Evolutionary conservation across 2,329 filamentous ascomycete species (phyloP), one percentile per base, ranked within the genome.

Genomic region (Dactylonectria macrodidyma): DNA sequence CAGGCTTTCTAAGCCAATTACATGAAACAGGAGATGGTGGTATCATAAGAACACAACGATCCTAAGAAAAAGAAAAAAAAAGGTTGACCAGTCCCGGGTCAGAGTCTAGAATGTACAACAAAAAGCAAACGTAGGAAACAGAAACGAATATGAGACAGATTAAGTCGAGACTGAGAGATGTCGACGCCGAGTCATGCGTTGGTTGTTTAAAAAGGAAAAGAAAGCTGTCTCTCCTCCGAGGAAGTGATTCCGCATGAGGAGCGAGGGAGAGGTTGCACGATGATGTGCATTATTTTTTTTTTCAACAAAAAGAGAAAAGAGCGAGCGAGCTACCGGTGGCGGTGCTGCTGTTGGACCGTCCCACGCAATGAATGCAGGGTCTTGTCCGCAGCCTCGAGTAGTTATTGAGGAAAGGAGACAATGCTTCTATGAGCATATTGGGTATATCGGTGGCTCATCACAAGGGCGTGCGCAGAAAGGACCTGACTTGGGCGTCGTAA

Each of bases 81-180:
- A 30, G 26, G 26, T 30, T 63, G 74, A 73, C 77, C 77, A 72
- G 69, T 74, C 77, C 75, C 70, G 74, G 75, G 75, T 74, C 75
- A 64, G 65, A 68, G 71, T 79, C 78, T 80, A 79, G 73, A 77
- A 80, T 80, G 74, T 79, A 80, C 76, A 78, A 64, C 67, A 76
- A 77, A 72, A 62, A 64, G 67, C 67, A 72, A 67, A 62, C 60
- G 62, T 59, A 67, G 54, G 59, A 73, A 71, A 69, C 58, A 65
- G 67, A 70, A 76, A 71, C 66, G 72, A 76, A 71, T 75, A 77
- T 77, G 70, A 77, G 68, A 70, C 74, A 71, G 74, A 78, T 78
- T 75, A 79, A 74, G 78, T 78, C 78, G 75, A 75, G 74, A 67
- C 71, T 72, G 60, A 74, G 68, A 73, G 44, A 71, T 73, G 67